These are phyloP conservation scores for Syncephalastrum sp. DNA, from an alignment of 371 early-diverging fungal species.

Conservation along the genomic window DNA sequence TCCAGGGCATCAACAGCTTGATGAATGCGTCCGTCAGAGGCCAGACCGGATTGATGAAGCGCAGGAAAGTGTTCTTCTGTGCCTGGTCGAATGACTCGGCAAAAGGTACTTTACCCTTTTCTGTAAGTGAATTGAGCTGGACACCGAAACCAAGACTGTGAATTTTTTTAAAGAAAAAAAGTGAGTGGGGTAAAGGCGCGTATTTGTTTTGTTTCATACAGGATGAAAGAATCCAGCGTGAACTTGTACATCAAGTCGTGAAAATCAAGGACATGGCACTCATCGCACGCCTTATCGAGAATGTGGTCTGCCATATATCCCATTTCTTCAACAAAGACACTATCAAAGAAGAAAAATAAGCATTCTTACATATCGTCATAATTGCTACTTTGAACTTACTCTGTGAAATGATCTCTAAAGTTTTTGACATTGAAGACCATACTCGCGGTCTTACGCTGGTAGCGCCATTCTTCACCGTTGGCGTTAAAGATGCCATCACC, in stretches of 20 bases:
- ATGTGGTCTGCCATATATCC: constrained; percentile 27
- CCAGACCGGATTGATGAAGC: constrained; percentile 48
- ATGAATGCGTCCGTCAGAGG: constrained; percentile 22
- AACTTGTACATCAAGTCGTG: constrained; percentile 51
- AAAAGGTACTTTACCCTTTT: constrained; percentile 43
- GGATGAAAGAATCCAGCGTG: constrained; percentile 57
- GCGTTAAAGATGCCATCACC: constrained; percentile 50
- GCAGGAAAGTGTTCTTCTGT: constrained; percentile 34
- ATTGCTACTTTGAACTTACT: constrained; percentile 17
- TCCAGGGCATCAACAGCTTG: constrained; percentile 13
- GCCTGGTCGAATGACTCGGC: constrained; percentile 57
- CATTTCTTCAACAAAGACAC: constrained; percentile 54
- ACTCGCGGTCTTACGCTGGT: constrained; percentile 41
- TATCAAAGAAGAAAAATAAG: constrained; percentile 5
- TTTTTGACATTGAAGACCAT: constrained; percentile 51
- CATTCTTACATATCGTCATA: constrained; percentile 1
- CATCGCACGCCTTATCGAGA: constrained; percentile 33
- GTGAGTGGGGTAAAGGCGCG: too few species aligned
- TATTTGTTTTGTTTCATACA: constrained; percentile 28
- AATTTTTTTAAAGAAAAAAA: neutral
- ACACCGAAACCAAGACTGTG: constrained; percentile 48
- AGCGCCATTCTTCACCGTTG: constrained; percentile 42
- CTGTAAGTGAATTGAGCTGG: constrained; percentile 29
- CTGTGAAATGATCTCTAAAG: constrained; percentile 45
- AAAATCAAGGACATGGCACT: constrained; percentile 35